Conservation (phyloP, 2,329 filamentous ascomycete genomes). For the Ophiostoma sp. region DNA sequence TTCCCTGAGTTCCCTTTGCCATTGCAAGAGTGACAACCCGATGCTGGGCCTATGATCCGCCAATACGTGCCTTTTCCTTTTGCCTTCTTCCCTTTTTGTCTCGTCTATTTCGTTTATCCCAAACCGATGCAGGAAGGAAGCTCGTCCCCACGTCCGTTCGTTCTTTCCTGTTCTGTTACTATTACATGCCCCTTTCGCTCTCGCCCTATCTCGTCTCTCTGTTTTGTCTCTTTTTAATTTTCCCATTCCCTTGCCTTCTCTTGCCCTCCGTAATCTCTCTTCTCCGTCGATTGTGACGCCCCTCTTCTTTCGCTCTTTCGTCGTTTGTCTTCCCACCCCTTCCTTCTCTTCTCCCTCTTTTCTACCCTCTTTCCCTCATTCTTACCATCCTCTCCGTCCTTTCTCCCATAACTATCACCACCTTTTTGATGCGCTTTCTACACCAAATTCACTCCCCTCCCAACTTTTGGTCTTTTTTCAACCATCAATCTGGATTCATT, state of each 20-base stretch:
- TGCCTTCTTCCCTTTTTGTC: neutral
- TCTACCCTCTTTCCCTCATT: neutral
- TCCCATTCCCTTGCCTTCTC: conserved; percentile 6
- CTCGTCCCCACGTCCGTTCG: conserved; percentile 42
- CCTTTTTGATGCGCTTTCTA: conserved; percentile 27
- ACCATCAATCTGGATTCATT: conserved; percentile 38
- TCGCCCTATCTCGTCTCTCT: conserved; percentile 8
- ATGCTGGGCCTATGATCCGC: neutral
- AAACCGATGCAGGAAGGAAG: conserved; percentile 40
- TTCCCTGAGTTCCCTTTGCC: neutral
- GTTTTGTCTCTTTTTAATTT: conserved; percentile 15
- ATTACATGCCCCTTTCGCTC: conserved; percentile 33
- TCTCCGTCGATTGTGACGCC: conserved; percentile 26
- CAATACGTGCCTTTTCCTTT: conserved; percentile 2
- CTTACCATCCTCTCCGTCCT: conserved; percentile 29
- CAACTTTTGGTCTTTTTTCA: conserved; percentile 33
- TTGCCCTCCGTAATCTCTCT: conserved; percentile 21
- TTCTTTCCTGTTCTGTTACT: conserved; percentile 11
- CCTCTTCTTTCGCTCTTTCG: conserved; percentile 18
- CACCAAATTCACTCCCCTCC: conserved; percentile 26
- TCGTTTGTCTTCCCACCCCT: conserved; percentile 16
- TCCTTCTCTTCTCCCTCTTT: conserved; percentile 15
- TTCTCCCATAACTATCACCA: conserved; percentile 15
- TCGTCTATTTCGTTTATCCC: conserved; percentile 26
- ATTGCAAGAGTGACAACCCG: conserved; percentile 5